Percentiles rank a stretch among this genome's conserved stretches.
These are phyloP conservation scores for Alternaria metachromatica DNA, from an alignment of 2,329 filamentous ascomycete species.

Conservation along the genomic window DNA sequence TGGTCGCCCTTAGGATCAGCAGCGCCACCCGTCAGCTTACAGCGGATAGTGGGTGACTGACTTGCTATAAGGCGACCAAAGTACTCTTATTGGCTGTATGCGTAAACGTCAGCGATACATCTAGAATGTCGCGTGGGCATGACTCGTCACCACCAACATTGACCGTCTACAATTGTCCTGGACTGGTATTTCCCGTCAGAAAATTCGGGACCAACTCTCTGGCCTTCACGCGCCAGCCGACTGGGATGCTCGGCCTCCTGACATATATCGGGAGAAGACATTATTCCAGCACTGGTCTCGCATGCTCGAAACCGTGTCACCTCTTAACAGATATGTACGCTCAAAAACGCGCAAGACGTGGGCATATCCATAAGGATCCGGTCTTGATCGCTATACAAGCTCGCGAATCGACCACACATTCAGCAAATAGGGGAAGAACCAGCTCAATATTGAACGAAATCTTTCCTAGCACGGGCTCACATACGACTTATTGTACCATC, in stretches of 20 bases:
- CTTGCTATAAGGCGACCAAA: neutral
- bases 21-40: slow-evolving; percentile 2
- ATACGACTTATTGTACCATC: neutral
- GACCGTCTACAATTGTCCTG: neutral
- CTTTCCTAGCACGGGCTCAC: neutral
- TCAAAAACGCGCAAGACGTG: neutral
- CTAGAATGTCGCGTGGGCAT: neutral
- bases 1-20: neutral
- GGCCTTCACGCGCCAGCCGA: neutral
- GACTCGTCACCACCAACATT: neutral
- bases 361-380: neutral
- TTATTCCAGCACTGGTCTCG: neutral
- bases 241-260: neutral
- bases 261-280: neutral
- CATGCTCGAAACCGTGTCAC: neutral
- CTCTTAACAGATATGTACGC: neutral
- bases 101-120: neutral
- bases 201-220: neutral
- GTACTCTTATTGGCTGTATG: neutral
- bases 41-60: neutral
- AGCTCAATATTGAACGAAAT: neutral
- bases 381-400: neutral
- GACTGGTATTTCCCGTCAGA: neutral
- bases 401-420: neutral
- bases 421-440: neutral